A percentile compares a stretch with the other conserved stretches of the same genome.
Evolutionary conservation across 495 filamentous ascomycete genomes (phyloP).

Genomic region (Lasiosphaeris hirsuta): DNA sequence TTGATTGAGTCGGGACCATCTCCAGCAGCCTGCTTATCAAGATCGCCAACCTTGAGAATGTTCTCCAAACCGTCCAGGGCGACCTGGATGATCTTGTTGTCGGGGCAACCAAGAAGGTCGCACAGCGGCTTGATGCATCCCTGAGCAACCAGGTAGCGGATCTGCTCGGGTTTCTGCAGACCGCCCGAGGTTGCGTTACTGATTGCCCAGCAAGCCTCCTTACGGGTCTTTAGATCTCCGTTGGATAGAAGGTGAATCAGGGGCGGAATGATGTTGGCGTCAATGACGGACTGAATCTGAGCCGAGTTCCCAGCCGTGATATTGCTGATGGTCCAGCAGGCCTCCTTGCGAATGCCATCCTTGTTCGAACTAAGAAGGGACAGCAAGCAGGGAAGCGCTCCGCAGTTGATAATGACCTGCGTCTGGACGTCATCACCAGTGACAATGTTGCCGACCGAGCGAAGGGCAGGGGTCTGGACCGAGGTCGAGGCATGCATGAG

Average conservation of each 20-base stretch:
- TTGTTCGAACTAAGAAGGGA: conserved; percentile 93
- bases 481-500: conserved; percentile 99
- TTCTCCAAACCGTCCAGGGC: conserved; percentile 98
- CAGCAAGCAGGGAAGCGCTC: conserved; percentile 83
- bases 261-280: conserved; percentile 94
- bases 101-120: conserved; percentile 92
- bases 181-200: conserved; percentile 98
- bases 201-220: conserved; percentile 99
- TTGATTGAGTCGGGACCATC: conserved; percentile 80
- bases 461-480: conserved; percentile 94
- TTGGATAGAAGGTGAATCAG: conserved; percentile 93
- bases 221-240: conserved; percentile 98
- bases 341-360: conserved; percentile 98
- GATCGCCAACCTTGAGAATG: conserved; percentile 97
- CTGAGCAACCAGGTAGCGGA: conserved; percentile 85
- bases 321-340: conserved; percentile 99
- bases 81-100: conserved; percentile 99
- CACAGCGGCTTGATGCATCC: conserved; percentile 98
- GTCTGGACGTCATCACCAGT: conserved; percentile 99
- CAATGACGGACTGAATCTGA: conserved; percentile 96
- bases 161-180: conserved; percentile 97
- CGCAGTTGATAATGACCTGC: conserved; percentile 99
- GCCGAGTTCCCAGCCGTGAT: conserved; percentile 96
- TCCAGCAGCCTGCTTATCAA: conserved; percentile 86
- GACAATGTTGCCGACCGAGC: conserved; percentile 98